Conservation (phyloP, 306 rosid species). For the Rosa multiflora region DNA sequence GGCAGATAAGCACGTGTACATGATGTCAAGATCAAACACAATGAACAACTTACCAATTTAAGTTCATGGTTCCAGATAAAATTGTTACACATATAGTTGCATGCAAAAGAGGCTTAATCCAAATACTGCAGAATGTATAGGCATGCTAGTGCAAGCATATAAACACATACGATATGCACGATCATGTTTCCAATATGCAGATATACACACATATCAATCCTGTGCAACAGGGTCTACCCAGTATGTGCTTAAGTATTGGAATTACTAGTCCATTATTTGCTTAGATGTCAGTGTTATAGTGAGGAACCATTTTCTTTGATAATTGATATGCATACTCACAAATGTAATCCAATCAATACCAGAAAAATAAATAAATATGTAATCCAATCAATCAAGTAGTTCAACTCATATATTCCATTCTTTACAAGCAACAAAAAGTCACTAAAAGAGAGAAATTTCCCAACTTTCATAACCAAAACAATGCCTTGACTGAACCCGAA, state of each 20-base stretch:
- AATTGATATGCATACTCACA: conserved; percentile 5
- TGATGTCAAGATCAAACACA: conserved; percentile 57
- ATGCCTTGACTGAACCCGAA: conserved; percentile 10
- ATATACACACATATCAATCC: not conserved
- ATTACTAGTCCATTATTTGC: not conserved
- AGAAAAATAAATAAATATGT: not conserved
- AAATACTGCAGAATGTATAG: too few species aligned
- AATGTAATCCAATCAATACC: not conserved
- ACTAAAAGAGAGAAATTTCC: conserved; percentile 12
- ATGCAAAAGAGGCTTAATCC: not conserved
- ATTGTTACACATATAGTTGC: not conserved
- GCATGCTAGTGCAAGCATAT: not conserved
- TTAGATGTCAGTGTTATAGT: not conserved
- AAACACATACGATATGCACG: not conserved
- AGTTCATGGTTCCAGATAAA: conserved; percentile 11
- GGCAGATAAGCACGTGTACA: conserved; percentile 85
- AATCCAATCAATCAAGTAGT: not conserved
- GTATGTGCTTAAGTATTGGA: not conserved
- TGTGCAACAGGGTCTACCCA: not conserved
- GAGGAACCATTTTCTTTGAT: not conserved
- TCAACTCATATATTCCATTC: not conserved
- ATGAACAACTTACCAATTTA: not conserved
- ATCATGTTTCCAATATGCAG: not conserved
- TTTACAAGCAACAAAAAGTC: conserved; percentile 6
- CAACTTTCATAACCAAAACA: not conserved